A percentile compares a stretch with the other conserved stretches of the same genome.
phyloP scores from a whole-genome alignment of 2,329 filamentous ascomycete species.

The Talaromyces atroroseus region DNA sequence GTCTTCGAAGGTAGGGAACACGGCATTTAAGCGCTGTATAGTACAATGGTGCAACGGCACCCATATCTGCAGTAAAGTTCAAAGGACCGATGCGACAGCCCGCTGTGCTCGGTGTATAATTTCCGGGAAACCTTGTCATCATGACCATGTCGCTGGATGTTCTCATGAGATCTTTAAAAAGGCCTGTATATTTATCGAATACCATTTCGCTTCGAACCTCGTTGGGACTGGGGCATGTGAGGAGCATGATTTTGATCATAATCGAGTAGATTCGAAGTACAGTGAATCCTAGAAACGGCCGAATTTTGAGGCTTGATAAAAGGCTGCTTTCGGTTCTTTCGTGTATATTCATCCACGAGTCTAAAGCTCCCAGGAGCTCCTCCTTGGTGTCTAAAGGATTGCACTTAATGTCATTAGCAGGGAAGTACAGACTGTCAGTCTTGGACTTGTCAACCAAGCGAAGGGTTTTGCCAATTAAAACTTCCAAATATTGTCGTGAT shows the following conservation, averaged over 20 bases:
- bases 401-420: background rate
- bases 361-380: background rate
- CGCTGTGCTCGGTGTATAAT: background rate
- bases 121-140: constrained; percentile 1
- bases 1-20: background rate
- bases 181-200: constrained; percentile 6
- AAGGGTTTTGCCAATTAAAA: constrained; percentile 1
- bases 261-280: constrained; percentile 5
- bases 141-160: background rate
- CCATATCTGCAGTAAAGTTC: constrained; percentile 11
- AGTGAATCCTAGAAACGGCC: background rate
- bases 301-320: background rate
- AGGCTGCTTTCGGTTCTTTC: background rate
- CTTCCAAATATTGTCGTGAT: constrained; percentile 8
- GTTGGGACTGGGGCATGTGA: background rate
- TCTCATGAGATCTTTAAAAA: constrained; percentile 1
- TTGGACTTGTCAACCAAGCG: background rate
- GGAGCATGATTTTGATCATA: constrained; percentile 10
- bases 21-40: constrained; percentile 12
- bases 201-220: constrained; percentile 8
- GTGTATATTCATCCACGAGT: background rate
- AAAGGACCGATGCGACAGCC: constrained; percentile 4
- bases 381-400: background rate
- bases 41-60: constrained; percentile 6
- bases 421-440: background rate